Percentiles rank a stretch among this genome's conserved stretches.
phyloP scores from a whole-genome alignment of 257 asterid genomes.

The Nicotiana tabacum region DNA sequence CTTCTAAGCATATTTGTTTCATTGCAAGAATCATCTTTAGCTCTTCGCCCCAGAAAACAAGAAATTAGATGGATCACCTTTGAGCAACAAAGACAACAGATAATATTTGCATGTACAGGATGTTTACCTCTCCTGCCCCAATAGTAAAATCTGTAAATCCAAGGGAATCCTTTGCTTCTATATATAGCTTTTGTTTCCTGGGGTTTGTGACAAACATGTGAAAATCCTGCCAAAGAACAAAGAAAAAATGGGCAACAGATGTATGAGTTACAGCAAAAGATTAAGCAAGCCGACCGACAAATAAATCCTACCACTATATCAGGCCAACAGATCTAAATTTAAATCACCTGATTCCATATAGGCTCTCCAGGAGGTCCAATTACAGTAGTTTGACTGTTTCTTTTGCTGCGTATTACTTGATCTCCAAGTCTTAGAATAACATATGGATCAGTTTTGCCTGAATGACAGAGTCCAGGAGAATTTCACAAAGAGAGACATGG shows the following conservation, averaged over 20 bases:
- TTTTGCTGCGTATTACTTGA: conserved; percentile 88
- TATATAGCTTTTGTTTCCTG: conserved; percentile 53
- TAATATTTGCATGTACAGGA: conserved; percentile 14
- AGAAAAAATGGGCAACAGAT: conserved; percentile 16
- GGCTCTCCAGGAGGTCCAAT: conserved; percentile 98
- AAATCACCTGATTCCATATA: conserved; percentile 92
- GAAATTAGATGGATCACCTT: not conserved
- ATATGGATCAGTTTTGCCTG: conserved; percentile 97
- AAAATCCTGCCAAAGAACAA: conserved; percentile 59
- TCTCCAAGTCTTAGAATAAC: conserved; percentile 80
- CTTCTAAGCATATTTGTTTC: no score
- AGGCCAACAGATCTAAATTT: not conserved
- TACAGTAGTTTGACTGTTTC: conserved; percentile 92
- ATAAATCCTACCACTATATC: not conserved
- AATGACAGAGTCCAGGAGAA: conserved; percentile 15
- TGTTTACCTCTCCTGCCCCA: conserved; percentile 78
- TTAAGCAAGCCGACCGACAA: not conserved
- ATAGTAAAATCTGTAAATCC: conserved; percentile 79
- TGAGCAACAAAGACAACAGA: not conserved
- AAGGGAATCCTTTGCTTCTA: conserved; percentile 85
- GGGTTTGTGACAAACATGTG: conserved; percentile 86
- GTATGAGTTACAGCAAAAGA: conserved; percentile 1
- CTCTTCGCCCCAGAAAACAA: not conserved
- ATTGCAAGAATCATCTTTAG: no score
- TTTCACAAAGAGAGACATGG: not conserved